Evolutionary conservation across 1,284 basidiomycete species (phyloP).

Genomic region (Irpex sp.): DNA sequence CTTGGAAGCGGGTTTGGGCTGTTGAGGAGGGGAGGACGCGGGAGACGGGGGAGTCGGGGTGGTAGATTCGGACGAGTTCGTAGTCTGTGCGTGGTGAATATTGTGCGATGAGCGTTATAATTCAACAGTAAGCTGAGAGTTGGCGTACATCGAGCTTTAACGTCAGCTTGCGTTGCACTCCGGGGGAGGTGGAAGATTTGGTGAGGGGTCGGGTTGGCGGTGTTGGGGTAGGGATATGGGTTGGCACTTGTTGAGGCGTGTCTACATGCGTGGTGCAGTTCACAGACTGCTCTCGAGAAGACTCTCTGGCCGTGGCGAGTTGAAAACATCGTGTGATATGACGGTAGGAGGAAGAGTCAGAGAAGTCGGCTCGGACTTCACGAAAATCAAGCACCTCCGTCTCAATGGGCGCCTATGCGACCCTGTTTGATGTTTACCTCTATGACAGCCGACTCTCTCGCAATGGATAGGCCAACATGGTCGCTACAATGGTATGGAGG

Average conservation of each 20-base stretch:
- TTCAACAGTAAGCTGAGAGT: background rate
- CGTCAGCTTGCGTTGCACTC: slow-evolving; percentile 48
- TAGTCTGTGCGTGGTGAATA: slow-evolving; percentile 36
- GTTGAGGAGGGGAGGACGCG: slow-evolving; percentile 38
- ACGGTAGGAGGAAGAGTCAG: too few species aligned
- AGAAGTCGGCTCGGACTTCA: too few species aligned
- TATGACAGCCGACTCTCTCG: too few species aligned
- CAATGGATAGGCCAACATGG: too few species aligned
- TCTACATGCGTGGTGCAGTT: background rate
- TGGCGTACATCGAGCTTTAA: slow-evolving; percentile 60
- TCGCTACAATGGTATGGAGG: too few species aligned
- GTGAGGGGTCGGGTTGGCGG: slow-evolving; percentile 50
- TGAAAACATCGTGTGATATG: background rate
- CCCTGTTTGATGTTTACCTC: too few species aligned
- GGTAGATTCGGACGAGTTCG: slow-evolving; percentile 64
- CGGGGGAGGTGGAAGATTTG: slow-evolving; percentile 64
- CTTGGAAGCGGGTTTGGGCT: slow-evolving; percentile 54
- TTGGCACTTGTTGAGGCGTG: slow-evolving; percentile 25
- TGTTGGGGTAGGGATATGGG: slow-evolving; percentile 51
- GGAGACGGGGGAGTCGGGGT: slow-evolving; percentile 58
- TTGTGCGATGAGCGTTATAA: background rate
- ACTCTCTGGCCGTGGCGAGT: background rate
- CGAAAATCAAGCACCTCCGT: too few species aligned
- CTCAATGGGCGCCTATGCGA: too few species aligned
- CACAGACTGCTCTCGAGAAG: background rate